phyloP scores from a whole-genome alignment of 257 asterid species.

The Capsicum pubescens region DNA sequence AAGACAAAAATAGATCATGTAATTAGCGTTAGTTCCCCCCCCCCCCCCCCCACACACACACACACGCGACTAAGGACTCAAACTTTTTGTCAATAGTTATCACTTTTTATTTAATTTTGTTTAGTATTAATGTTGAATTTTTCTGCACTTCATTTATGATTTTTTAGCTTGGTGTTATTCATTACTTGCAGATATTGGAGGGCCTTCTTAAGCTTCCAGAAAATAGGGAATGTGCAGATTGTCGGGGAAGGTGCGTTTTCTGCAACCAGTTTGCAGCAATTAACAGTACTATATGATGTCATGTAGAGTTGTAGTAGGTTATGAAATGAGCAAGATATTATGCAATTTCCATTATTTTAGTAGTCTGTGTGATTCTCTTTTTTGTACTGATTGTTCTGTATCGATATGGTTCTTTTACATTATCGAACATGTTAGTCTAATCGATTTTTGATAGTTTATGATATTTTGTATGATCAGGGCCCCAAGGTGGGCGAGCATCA shows the following conservation, averaged over 20 bases:
- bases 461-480: constrained; percentile 56
- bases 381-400: neutral
- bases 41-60: too few species aligned
- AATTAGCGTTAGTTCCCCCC: neutral
- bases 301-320: neutral
- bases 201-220: constrained; percentile 79
- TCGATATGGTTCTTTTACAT: neutral
- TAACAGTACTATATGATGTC: neutral
- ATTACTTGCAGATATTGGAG: constrained; percentile 61
- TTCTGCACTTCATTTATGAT: neutral
- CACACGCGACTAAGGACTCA: too few species aligned
- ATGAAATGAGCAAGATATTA: neutral
- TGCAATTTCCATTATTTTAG: neutral
- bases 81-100: neutral
- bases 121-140: neutral
- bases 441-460: neutral
- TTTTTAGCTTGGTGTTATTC: neutral
- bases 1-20: too few species aligned
- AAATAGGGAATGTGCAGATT: constrained; percentile 94
- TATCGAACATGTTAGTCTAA: neutral
- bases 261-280: constrained; percentile 21
- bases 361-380: neutral
- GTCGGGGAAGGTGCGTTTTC: constrained; percentile 67
- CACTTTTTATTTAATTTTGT: neutral
- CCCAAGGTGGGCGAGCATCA: constrained; percentile 94